Percentiles rank a stretch among this genome's conserved stretches.
phyloP scores from a whole-genome alignment of 2,329 filamentous ascomycete species.

The Neonectria punicea region DNA sequence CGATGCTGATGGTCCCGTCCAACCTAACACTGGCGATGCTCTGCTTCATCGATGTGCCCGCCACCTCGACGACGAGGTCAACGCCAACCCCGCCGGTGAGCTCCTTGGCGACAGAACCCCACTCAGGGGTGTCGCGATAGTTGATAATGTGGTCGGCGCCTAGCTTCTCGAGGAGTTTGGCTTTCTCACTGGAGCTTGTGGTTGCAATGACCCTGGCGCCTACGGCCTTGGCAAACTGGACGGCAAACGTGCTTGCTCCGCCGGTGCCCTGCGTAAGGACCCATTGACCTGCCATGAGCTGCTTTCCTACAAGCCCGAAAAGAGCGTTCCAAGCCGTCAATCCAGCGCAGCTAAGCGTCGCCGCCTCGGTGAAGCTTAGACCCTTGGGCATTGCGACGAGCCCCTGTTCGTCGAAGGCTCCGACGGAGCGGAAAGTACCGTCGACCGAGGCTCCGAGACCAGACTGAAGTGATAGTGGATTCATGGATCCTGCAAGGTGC shows the following conservation, averaged over 20 bases:
- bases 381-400: slow-evolving; percentile 67
- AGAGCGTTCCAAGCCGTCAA: slow-evolving; percentile 68
- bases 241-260: slow-evolving; percentile 54
- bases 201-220: slow-evolving; percentile 56
- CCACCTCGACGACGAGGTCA: slow-evolving; percentile 57
- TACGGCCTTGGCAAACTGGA: slow-evolving; percentile 54
- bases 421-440: slow-evolving; percentile 46
- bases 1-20: slow-evolving; percentile 53
- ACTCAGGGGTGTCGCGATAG: slow-evolving; percentile 52
- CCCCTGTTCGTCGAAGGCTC: slow-evolving; percentile 58
- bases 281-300: slow-evolving; percentile 46
- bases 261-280: slow-evolving; percentile 56
- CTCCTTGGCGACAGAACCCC: slow-evolving; percentile 51
- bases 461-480: background rate
- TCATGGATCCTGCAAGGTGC: background rate
- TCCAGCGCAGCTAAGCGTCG: slow-evolving; percentile 62
- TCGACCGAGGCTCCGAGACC: slow-evolving; percentile 40
- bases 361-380: slow-evolving; percentile 57
- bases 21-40: slow-evolving; percentile 52
- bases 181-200: slow-evolving; percentile 51
- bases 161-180: slow-evolving; percentile 48
- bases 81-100: slow-evolving; percentile 52
- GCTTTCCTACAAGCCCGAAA: slow-evolving; percentile 55
- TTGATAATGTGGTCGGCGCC: slow-evolving; percentile 57
- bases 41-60: slow-evolving; percentile 53